Evolutionary conservation across 768 basidiomycete genomes (phyloP), one percentile per base, ranked within the genome.

Genomic region (Boletus sensibilis): DNA sequence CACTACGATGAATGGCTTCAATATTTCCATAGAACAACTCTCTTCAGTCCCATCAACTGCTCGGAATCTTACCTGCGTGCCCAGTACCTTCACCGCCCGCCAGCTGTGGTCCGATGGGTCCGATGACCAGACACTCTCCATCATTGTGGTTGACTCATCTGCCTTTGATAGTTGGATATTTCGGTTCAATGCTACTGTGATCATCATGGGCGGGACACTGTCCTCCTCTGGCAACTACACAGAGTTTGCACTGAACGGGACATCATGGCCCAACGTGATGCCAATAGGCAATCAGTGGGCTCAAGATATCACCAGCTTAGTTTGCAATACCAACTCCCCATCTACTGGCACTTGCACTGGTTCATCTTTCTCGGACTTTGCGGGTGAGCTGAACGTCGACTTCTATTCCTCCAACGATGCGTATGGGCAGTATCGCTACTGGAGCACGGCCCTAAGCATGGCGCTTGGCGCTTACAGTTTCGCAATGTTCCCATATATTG

Each of bases 181-280:
- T 34, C 59, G 54, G 18, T 40, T 61, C 44, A 56, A 54, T 27
- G 62, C 65, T 9, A 53, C 52, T 35, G 44, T 46, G 2, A 50
- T 58, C 18, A 38, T 61, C 14, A 34, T 56, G 33, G 50, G 53
- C 8, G 59, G 58, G 11, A 57, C 33, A 6, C 29, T 67, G 5
- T 49, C 31, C 0, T 53, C 65, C 33, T 44, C 41, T n/a, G 49
- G 39, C 21, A 55, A 41, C 27, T 43, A 48, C 23, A 61, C 47
- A 4, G 49, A 59, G 31, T 64, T 67, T 20, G 27, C 53, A 14
- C 45, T 25, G 20, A 54, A 67, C n/a, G 59, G 62, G 20, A 61
- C 59, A n/a, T 55, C 57, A 4, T 51, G 55, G 51, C 49, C 52
- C 18, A 60, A 59, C 20, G 45, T 54, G 29, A 61, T 56, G 57